Evolutionary conservation across 2,329 filamentous ascomycete genomes (phyloP).

Genomic region (Calonectria hawksworthii): DNA sequence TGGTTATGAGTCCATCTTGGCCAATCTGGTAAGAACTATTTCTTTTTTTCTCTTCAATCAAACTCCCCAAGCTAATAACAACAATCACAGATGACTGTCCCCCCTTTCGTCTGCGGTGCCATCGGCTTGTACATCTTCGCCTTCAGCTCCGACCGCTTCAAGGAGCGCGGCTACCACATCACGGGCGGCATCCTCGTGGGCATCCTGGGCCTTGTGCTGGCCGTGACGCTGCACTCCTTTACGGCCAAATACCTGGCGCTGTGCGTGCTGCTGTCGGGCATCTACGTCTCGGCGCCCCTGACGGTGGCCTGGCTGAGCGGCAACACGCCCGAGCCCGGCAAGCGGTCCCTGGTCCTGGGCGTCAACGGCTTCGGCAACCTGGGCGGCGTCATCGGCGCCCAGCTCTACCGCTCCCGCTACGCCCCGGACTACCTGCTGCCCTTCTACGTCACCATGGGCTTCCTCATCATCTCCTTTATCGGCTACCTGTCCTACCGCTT

Average conservation of each 20-base stretch:
- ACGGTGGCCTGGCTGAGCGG: constrained; percentile 47
- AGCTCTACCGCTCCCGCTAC: constrained; percentile 43
- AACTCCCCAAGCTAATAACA: no score
- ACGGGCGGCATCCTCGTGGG: constrained; percentile 40
- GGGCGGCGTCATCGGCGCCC: constrained; percentile 44
- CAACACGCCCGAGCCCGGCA: constrained; percentile 47
- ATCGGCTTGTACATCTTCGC: constrained; percentile 45
- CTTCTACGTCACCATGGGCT: constrained; percentile 44
- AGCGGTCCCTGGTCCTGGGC: constrained; percentile 45
- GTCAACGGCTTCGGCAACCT: constrained; percentile 47
- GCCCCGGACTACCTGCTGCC: constrained; percentile 42
- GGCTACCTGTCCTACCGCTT: constrained; percentile 43
- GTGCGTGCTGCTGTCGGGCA: constrained; percentile 43
- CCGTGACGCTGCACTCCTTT: constrained; percentile 39
- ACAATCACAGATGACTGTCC: constrained; percentile 49
- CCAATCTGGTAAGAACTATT: constrained; percentile 39
- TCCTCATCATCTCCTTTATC: constrained; percentile 37
- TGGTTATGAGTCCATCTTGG: constrained; percentile 45
- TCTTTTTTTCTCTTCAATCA: no score
- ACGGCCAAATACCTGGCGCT: constrained; percentile 42
- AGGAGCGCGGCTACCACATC: constrained; percentile 46
- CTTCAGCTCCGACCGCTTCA: constrained; percentile 42
- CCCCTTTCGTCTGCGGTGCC: constrained; percentile 45
- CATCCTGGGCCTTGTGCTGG: constrained; percentile 42
- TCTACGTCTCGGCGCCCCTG: constrained; percentile 44